Evolutionary conservation across 495 filamentous ascomycete genomes (phyloP), one percentile per base, ranked within the genome.

Genomic region (Xylaria castorea): DNA sequence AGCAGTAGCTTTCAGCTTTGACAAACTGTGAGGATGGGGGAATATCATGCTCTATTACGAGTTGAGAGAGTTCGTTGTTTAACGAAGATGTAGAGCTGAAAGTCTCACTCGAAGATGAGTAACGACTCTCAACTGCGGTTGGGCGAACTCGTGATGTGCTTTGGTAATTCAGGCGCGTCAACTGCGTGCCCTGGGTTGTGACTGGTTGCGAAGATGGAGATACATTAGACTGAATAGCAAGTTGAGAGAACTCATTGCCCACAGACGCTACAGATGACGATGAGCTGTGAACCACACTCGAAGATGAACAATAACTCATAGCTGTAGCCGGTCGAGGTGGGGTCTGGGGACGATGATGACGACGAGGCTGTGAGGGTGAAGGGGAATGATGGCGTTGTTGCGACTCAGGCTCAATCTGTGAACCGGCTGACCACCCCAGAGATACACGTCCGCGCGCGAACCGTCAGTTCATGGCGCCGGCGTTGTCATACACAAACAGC

Each of bases 401-500:
- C 60, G 55, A 71, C 62, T 63, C 67, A 42, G 67, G 67, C 57
- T 61, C 67, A 68, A 71, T 73, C 71, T 70, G 72, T 25, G 79
- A 78, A 74, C 71, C 77, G 71, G 77, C 65, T 66, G 76, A 60
- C 78, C 79, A 78, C 36, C 76, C 77, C 76, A 81, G 72, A 76
- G 76, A 80, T 65, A 78, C 75, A 68, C 74, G 78, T 76, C 76
- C 77, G 51, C 64, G 75, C 69, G 66, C 74, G 57, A 74, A 75
- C 65, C 76, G 78, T 79, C 77, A 78, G 76, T 79, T 78, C 72
- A 79, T 77, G 46, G 73, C 78, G 8, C 69, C 64, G 20, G 62
- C 48, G 18, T 80, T 75, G 16, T 67, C 71, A 72, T 75, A 84
- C 6, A 75, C 65, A 61, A 85, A 85, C 61, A 98, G 90, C 65